Percentiles rank a stretch among this genome's conserved stretches.
phyloP scores from a whole-genome alignment of 306 rosid genomes.

The Dryas drummondii region DNA sequence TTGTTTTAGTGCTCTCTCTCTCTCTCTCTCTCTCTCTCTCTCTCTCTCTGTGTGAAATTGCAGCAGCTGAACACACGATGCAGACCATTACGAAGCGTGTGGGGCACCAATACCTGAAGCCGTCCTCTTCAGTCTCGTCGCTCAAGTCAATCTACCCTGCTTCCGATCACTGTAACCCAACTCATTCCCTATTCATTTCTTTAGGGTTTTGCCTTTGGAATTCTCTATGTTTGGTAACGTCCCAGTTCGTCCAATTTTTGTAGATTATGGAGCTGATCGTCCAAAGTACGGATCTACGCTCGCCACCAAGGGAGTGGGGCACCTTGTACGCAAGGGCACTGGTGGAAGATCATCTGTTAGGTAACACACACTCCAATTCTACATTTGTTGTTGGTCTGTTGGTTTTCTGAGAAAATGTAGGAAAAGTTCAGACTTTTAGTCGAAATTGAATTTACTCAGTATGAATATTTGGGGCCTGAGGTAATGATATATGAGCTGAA shows the following conservation, averaged over 20 bases:
- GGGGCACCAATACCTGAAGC: constrained; percentile 52
- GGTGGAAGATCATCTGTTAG: constrained; percentile 99
- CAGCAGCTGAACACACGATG: constrained; percentile 56
- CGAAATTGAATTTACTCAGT: not conserved
- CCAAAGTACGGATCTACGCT: constrained; percentile 64
- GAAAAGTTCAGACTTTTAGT: constrained; percentile 5
- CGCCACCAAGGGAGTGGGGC: constrained; percentile 78
- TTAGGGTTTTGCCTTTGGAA: constrained; percentile 11
- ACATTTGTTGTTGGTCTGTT: constrained; percentile 12
- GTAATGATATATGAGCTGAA: not conserved
- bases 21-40: not conserved
- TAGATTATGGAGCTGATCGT: constrained; percentile 68
- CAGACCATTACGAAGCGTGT: constrained; percentile 76
- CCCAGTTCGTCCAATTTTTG: constrained; percentile 15
- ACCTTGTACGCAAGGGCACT: constrained; percentile 94
- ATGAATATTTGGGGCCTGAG: not conserved
- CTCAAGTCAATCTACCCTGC: constrained; percentile 59
- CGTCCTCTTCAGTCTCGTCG: constrained; percentile 38
- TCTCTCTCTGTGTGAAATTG: constrained; percentile 13
- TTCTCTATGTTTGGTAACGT: constrained; percentile 1
- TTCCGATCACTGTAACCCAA: constrained; percentile 51
- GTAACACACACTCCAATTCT: constrained; percentile 28
- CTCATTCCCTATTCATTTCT: constrained; percentile 9
- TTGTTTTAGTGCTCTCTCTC: not conserved
- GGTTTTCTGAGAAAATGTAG: constrained; percentile 5